Base-by-base conservation (phyloP, 1,284 basidiomycete species). In the Agroathelia rolfsii region DNA sequence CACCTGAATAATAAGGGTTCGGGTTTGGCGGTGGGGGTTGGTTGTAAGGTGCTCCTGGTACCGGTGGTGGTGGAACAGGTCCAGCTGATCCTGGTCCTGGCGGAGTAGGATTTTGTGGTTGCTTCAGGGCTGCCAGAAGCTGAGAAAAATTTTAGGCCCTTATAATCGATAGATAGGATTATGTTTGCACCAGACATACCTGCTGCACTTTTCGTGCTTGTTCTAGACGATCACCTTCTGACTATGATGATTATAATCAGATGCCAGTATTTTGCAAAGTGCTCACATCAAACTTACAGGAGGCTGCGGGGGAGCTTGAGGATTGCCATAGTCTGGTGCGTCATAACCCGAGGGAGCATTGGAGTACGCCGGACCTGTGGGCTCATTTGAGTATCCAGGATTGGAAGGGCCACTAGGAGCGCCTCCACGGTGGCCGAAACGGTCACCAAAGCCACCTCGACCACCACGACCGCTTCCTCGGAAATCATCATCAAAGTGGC, bases 181-280 rank as follows among this genome's bases (percentile, higher is more conserved):
- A 5, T 26, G 30, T 35, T n/a, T n/a, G n/a, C n/a, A n/a, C 3
- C 31, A 17, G 13, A 41, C 58, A 27, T 40, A 72, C 70, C 50
- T 84, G 80, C 46, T 87, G 83, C 2, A 87, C 83, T 53, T 73
- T 82, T 35, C 76, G 72, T 3, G 83, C 84, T 61, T 86, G 81
- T 46, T 86, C 83, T 16, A 87, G 59, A 15, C 82, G 77, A 35
- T 85, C 80, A 39, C 83, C 78, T 22, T 61, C 53, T 21, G 59
- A 49, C 61, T 62, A 37, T 46, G 31, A 44, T 24, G 20, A 21
- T 5, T 28, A 25, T n/a, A n/a, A n/a, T n/a, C n/a, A n/a, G n/a
- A n/a, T 26, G 21, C 14, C 14, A 35, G 14, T 34, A 6, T n/a
- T n/a, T n/a, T 28, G 16, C 6, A 12, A 26, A 11, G 8, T 12